Evolutionary conservation across 2,329 filamentous ascomycete genomes (phyloP).

Genomic region (Leptographium flavum): DNA sequence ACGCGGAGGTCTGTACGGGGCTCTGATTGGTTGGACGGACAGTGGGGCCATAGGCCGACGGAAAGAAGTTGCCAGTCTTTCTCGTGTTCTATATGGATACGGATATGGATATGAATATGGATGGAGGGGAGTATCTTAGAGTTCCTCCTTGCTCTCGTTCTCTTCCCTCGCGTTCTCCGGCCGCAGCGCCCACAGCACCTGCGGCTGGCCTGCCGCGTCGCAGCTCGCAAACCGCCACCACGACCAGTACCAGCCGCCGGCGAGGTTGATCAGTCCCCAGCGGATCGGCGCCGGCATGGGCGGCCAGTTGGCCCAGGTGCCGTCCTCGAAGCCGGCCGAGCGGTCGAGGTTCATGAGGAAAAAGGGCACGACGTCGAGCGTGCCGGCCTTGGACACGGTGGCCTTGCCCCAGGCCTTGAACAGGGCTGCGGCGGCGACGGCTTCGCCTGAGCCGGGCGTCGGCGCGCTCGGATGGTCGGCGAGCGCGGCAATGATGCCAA

Average conservation of each 20-base stretch:
- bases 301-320: conserved; percentile 47
- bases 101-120: no score
- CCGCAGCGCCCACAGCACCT: conserved; percentile 36
- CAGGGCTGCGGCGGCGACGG: conserved; percentile 28
- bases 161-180: neutral
- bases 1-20: conserved; percentile 1
- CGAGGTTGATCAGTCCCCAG: conserved; percentile 46
- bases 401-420: conserved; percentile 50
- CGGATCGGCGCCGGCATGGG: conserved; percentile 46
- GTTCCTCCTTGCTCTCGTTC: conserved; percentile 1
- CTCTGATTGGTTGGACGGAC: neutral
- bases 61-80: no score
- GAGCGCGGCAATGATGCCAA: conserved; percentile 34
- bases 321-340: conserved; percentile 36
- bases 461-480: conserved; percentile 36
- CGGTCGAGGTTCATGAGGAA: conserved; percentile 49
- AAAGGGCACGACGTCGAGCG: conserved; percentile 47
- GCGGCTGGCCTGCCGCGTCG: conserved; percentile 34
- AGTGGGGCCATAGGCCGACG: no score
- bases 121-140: neutral
- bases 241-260: conserved; percentile 37
- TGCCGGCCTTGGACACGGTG: conserved; percentile 46
- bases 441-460: conserved; percentile 27
- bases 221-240: conserved; percentile 56
- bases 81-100: neutral